Evolutionary conservation across 257 asterid species (phyloP).

Genomic region (Solanum tacnaense): DNA sequence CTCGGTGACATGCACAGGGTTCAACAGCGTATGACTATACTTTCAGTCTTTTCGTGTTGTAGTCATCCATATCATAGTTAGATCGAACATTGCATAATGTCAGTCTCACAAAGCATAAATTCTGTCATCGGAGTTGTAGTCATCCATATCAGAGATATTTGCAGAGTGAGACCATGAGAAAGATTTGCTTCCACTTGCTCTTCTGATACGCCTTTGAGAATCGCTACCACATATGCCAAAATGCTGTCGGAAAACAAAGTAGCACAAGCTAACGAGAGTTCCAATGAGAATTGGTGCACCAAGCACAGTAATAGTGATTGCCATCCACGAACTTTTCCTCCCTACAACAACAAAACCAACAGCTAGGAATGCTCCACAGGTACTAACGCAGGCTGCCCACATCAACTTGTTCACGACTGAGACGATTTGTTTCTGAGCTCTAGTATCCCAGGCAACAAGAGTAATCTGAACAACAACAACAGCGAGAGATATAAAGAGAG

Average conservation of each 20-base stretch:
- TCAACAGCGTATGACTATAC: background rate
- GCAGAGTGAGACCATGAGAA: constrained; percentile 87
- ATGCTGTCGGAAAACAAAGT: constrained; percentile 87
- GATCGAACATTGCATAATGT: background rate
- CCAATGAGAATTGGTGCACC: constrained; percentile 84
- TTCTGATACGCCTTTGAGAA: constrained; percentile 75
- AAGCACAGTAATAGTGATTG: constrained; percentile 50
- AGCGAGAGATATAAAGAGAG: constrained; percentile 84
- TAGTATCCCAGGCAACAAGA: constrained; percentile 84
- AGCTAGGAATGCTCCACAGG: constrained; percentile 85
- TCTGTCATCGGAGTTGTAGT: constrained; percentile 79
- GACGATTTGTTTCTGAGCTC: constrained; percentile 74
- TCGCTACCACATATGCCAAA: constrained; percentile 62
- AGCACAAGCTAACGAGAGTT: constrained; percentile 73
- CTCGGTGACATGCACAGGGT: background rate
- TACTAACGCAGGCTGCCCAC: constrained; percentile 96
- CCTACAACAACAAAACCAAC: constrained; percentile 85
- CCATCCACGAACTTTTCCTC: constrained; percentile 67
- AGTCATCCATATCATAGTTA: background rate
- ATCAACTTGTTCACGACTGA: constrained; percentile 85
- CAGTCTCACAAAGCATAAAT: constrained; percentile 63
- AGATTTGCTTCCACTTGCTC: constrained; percentile 85
- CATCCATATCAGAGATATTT: constrained; percentile 66
- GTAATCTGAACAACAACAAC: constrained; percentile 95
- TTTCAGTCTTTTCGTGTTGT: background rate